Evolutionary conservation across 2,329 filamentous ascomycete species (phyloP), one percentile per base, ranked within the genome.

Genomic region (Talaromyces sp.): DNA sequence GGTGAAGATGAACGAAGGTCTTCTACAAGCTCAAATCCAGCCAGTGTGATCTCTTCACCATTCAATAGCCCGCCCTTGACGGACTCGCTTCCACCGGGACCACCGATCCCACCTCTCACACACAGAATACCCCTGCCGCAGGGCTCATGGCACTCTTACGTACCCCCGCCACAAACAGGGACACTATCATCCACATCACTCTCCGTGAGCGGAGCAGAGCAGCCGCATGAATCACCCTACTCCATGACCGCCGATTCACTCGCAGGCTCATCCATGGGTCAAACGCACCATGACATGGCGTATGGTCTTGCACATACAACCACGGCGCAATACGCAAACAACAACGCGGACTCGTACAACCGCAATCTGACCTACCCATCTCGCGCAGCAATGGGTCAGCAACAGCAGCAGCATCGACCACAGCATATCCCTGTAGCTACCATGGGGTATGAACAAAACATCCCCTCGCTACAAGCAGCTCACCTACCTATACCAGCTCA

Each of bases 1-100:
- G 63, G 50, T 37, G 62, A 67, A 52, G 62, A 67, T 31, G 62
- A 67, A 35, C 54, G 65, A 35, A 62, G 67, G 54, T 68, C 67
- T n/a, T 65, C 67, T 8, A 67, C 67, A 24, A 61, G 48, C 41
- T 68, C 67, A 50, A 65, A 64, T 19, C 58, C 62, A 14, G 54
- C 65, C 27, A 68, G 61, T 14, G 66, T 68, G 24, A 65, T 64
- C 10, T 64, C 60, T 13, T 64, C 65, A 33, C 65, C 65, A 1
- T 67, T 65, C 52, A 65, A 62, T 35, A 64, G 60, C 3, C 63
- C 65, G 6, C 65, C 54, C 1, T 37, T 58, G 10, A 59, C 65
- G 13, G 65, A 63, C 27, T 62, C 65, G 11, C 24, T 65, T 24
- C 52, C 63, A 2, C 48, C 37, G 14, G 60, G 60, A 37, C 54